Evolutionary conservation across 1,284 basidiomycete genomes (phyloP), one percentile per base, ranked within the genome.

Genomic region (Ceratobasidium sp.): DNA sequence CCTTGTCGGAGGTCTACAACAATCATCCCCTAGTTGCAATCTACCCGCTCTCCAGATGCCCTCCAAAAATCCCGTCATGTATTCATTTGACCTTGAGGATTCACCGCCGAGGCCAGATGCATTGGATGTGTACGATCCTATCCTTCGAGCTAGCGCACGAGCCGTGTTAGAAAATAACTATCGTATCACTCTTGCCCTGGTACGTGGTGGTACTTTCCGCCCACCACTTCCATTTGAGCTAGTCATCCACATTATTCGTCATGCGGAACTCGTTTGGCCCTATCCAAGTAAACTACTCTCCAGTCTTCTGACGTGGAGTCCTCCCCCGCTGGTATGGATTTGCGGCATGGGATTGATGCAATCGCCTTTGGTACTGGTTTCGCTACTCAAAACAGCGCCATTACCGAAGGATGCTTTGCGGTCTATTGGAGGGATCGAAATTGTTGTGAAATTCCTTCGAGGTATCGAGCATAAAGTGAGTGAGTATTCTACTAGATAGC

Each of bases 201-300:
- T 56, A 0, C 53, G 53, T 15, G 53, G 53, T 4, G 24, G 14
- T 14, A 33, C 29, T 17, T 7, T 7, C 24, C 14, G 56, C 31
- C 56, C 29, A 33, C 29, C 19, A 19, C 36, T 57, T 2, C 56
- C 56, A 15, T 33, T 57, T 19, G 56, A 57, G 56, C 56, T 57
- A 29, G 56, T 57, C 6, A 57, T 33, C 11, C 33, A 57, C 31
- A 57, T 57, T 6, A n/a, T 33, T 24, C 56, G 31, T 33, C 36
- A 31, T 17, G 56, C 56, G 24, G 29, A 33, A 8, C 36, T 57
- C 31, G 33, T 31, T 1, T 33, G 19, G 7, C 56, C 56, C 29
- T 33, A 57, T 15, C 29, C 36, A 6, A 57, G 36, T 33, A 57
- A 57, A 33, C 29, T 33, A 7, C 56, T 57, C 31, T 57, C 56